A percentile compares a stretch with the other conserved stretches of the same genome.
These are phyloP conservation scores for Russula dissimulans DNA, from an alignment of 768 basidiomycete genomes.

Conservation along the genomic window DNA sequence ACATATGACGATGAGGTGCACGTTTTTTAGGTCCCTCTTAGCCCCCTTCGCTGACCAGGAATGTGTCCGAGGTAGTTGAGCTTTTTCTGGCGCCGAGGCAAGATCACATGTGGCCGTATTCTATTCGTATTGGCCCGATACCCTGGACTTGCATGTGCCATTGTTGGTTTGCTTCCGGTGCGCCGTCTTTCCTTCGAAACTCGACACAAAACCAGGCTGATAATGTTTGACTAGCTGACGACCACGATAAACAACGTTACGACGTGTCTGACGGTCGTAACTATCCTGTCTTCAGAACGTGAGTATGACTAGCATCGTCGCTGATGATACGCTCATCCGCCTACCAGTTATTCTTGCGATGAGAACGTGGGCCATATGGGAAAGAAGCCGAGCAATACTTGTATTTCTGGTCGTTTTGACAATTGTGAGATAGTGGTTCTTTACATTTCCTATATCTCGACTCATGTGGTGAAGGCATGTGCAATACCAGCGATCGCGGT, in stretches of 20 bases:
- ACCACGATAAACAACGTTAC: too few relatives aligned
- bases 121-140: conserved; percentile 12
- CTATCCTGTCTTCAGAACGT: conserved; percentile 5
- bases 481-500: not conserved
- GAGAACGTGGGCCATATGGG: conserved; percentile 27
- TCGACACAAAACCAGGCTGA: too few relatives aligned
- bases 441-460: not conserved
- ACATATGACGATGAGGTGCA: too few relatives aligned
- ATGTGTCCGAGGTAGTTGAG: too few relatives aligned
- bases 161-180: conserved; percentile 4
- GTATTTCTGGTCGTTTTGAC: not conserved
- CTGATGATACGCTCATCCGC: not conserved
- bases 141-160: not conserved
- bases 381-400: conserved; percentile 17
- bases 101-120: not conserved
- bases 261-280: not conserved
- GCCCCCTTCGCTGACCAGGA: too few relatives aligned
- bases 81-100: too few relatives aligned
- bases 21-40: too few relatives aligned
- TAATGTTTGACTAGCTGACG: too few relatives aligned
- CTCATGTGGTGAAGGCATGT: not conserved
- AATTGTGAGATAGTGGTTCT: not conserved
- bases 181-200: not conserved
- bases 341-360: conserved; percentile 22
- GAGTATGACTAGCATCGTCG: not conserved